Evolutionary conservation across 2,329 filamentous ascomycete genomes (phyloP), one percentile per base, ranked within the genome.

Genomic region (Biscogniauxia sp.): DNA sequence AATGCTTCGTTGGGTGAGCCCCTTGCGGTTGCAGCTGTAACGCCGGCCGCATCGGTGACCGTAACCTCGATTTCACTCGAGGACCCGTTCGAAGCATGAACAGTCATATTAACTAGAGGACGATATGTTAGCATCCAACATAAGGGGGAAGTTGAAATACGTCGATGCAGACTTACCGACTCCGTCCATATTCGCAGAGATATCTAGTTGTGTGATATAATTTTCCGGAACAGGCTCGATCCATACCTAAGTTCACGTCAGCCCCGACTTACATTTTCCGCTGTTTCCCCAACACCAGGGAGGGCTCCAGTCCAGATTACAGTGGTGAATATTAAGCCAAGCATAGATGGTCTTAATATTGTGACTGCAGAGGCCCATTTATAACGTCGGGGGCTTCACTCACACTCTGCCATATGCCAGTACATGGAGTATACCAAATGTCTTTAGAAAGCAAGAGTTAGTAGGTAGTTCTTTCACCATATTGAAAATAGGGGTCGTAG

Each of bases 351-450:
- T 32, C 28, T 32, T 32, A 7, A 13, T 3, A 32, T 9, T 13
- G 7, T 23, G n/a, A 17, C 50, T 28, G 41, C 25, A 25, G 19
- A 37, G 26, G 3, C 15, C 17, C 2, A 5, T 52, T 52, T 13
- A 15, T 8, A 52, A 23, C n/a, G 3, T 49, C 2, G 11, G 11
- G 17, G n/a, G 7, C 11, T 45, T 51, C 4, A 63, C 69, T 63
- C 59, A 71, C 69, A 23, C 66, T 68, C 56, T 91, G 88, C 89
- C 89, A 92, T 64, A 92, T 91, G 5, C 89, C 89, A 37, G 86
- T 88, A 70, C 88, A 91, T 0, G 89, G 85, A 0, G 85, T 86
- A 71, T 91, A 91, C 72, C 52, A 28, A 53, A 19, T 53, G 5
- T n/a, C 23, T 53, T 26, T 1, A 32, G 52, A 53, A 52, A 52